Evolutionary conservation across 2,329 filamentous ascomycete genomes (phyloP).

Genomic region (Pezicula neosporulosa): DNA sequence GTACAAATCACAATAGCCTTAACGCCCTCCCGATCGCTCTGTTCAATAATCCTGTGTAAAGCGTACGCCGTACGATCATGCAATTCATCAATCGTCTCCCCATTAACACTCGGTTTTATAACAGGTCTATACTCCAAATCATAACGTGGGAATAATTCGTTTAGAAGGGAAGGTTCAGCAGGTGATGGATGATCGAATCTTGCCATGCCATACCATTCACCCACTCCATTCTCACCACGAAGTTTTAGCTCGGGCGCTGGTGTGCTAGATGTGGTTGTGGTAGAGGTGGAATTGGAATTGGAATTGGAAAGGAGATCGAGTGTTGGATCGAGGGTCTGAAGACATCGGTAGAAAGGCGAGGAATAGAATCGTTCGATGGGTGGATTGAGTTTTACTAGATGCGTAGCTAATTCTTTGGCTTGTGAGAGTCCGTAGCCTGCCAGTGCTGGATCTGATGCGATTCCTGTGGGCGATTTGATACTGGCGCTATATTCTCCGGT

Average conservation of each 20-base stretch:
- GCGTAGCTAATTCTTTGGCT: constrained; percentile 68
- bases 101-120: constrained; percentile 67
- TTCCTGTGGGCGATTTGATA: constrained; percentile 79
- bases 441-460: constrained; percentile 82
- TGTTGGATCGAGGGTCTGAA: constrained; percentile 78
- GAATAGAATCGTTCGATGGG: constrained; percentile 76
- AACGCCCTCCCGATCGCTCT: constrained; percentile 67
- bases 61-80: constrained; percentile 75
- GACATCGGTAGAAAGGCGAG: constrained; percentile 81
- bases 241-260: constrained; percentile 34
- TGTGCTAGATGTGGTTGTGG: too few relatives aligned
- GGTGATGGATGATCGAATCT: constrained; percentile 83
- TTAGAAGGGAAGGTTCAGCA: constrained; percentile 59
- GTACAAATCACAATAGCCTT: constrained; percentile 77
- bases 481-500: constrained; percentile 75
- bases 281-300: neutral
- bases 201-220: constrained; percentile 90
- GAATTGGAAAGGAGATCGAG: constrained; percentile 40
- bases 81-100: constrained; percentile 76
- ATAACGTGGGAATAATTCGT: constrained; percentile 59
- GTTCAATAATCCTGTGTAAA: constrained; percentile 65
- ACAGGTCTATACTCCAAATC: constrained; percentile 58
- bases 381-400: constrained; percentile 60
- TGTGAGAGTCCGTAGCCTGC: constrained; percentile 85
- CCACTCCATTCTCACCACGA: constrained; percentile 54